Evolutionary conservation across 371 early-diverging fungal species (phyloP).

Genomic region (Mycotypha africana): DNA sequence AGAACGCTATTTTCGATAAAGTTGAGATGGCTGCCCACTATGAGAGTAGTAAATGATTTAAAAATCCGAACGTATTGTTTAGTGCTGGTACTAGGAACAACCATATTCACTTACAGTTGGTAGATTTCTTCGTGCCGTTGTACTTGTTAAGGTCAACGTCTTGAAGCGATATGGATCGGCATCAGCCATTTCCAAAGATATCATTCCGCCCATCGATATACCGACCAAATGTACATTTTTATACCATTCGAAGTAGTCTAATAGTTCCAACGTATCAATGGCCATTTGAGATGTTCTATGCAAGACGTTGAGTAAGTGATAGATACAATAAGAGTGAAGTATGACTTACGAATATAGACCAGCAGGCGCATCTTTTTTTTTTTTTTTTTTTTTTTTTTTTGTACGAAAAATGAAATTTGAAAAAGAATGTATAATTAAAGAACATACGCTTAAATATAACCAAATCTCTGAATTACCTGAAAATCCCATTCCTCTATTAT

Average conservation of each 20-base stretch:
- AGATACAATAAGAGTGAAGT: no score
- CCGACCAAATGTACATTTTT: conserved; percentile 61
- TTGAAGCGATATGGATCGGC: conserved; percentile 26
- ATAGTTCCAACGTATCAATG: conserved; percentile 52
- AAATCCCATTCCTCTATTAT: conserved; percentile 74
- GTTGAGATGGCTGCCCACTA: conserved; percentile 33
- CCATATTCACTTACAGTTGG: conserved; percentile 38
- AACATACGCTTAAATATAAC: neutral
- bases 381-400: no score
- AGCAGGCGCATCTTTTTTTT: conserved; percentile 15
- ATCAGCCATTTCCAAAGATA: conserved; percentile 54
- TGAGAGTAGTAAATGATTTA: neutral
- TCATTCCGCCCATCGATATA: conserved; percentile 79
- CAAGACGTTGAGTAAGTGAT: neutral
- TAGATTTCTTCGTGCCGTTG: conserved; percentile 34
- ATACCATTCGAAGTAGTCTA: conserved; percentile 64
- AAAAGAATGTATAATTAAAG: neutral
- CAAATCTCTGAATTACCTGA: conserved; percentile 28
- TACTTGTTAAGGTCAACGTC: conserved; percentile 42
- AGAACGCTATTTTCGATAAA: conserved; percentile 24
- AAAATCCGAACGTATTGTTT: no score
- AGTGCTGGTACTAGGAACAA: no score
- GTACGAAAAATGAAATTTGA: no score
- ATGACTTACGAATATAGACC: conserved; percentile 22
- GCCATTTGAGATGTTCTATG: conserved; percentile 65